Evolutionary conservation across 225 moss, liverwort and hornwort genomes (phyloP).

Genomic region (Sphagnum tenellum): DNA sequence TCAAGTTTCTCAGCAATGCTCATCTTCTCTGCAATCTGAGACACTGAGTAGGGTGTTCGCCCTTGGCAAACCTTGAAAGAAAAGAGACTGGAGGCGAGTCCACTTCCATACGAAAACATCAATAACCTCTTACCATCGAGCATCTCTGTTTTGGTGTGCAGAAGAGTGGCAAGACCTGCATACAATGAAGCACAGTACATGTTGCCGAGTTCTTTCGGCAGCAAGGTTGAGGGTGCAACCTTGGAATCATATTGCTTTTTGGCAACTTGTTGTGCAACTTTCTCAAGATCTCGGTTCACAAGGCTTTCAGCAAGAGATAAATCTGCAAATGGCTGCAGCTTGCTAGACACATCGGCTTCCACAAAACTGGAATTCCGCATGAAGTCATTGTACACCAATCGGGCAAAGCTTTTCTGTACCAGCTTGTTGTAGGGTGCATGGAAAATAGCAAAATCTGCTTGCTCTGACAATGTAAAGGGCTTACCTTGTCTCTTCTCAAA

Average conservation of each 20-base stretch:
- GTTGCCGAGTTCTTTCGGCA: constrained; percentile 89
- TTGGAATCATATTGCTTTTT: constrained; percentile 67
- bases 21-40: constrained; percentile 47
- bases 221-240: constrained; percentile 57
- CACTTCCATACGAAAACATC: constrained; percentile 87
- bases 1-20: constrained; percentile 50
- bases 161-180: constrained; percentile 76
- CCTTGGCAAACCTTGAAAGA: constrained; percentile 47
- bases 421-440: constrained; percentile 98
- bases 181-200: constrained; percentile 98
- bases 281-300: constrained; percentile 81
- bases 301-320: constrained; percentile 75
- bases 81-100: constrained; percentile 69
- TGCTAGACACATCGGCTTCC: constrained; percentile 52
- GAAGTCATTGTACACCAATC: constrained; percentile 82
- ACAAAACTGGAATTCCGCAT: constrained; percentile 55
- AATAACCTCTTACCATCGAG: constrained; percentile 53
- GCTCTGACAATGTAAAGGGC: constrained; percentile 54
- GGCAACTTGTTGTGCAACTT: constrained; percentile 52
- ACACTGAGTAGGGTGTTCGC: constrained; percentile 30
- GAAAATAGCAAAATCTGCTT: constrained; percentile 59
- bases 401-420: constrained; percentile 88
- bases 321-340: constrained; percentile 59
- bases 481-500: constrained; percentile 65
- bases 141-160: constrained; percentile 59